phyloP scores from a whole-genome alignment of 176 grass and related monocot genomes.

The Avena eriantha region DNA sequence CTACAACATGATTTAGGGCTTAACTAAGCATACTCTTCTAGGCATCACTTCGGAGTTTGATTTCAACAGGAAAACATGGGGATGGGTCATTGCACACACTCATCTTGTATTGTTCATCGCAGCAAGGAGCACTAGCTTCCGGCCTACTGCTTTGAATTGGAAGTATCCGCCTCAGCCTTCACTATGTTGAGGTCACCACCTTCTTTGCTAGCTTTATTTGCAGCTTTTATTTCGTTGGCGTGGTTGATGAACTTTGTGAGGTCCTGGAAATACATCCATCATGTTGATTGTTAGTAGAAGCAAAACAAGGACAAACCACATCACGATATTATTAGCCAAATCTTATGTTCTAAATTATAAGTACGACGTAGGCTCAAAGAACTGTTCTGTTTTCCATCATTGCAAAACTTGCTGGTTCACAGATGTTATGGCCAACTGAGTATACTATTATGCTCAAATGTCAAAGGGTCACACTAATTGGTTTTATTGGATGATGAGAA shows the following conservation, averaged over 20 bases:
- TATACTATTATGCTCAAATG: slow-evolving; percentile 2
- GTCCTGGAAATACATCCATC: slow-evolving; percentile 43
- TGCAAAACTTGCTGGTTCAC: neutral
- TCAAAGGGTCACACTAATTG: neutral
- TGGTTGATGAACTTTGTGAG: slow-evolving; percentile 88
- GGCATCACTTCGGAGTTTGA: neutral
- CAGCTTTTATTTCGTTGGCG: slow-evolving; percentile 70
- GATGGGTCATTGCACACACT: neutral
- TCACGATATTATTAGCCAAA: neutral
- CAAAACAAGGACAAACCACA: neutral
- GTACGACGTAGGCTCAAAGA: neutral
- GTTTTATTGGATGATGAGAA: neutral
- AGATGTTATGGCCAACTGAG: neutral
- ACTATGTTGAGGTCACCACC: slow-evolving; percentile 67
- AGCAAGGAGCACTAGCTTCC: neutral
- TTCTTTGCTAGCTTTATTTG: slow-evolving; percentile 78
- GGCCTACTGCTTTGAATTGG: slow-evolving; percentile 56
- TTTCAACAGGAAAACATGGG: slow-evolving; percentile 24
- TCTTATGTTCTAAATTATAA: neutral
- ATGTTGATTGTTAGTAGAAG: neutral
- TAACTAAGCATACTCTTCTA: slow-evolving; percentile 7
- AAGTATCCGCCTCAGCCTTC: slow-evolving; percentile 47
- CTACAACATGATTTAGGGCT: neutral
- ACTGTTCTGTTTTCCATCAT: neutral
- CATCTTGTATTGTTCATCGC: neutral